Evolutionary conservation across 2,329 filamentous ascomycete species (phyloP).

Genomic region (Pyricularia sp.): DNA sequence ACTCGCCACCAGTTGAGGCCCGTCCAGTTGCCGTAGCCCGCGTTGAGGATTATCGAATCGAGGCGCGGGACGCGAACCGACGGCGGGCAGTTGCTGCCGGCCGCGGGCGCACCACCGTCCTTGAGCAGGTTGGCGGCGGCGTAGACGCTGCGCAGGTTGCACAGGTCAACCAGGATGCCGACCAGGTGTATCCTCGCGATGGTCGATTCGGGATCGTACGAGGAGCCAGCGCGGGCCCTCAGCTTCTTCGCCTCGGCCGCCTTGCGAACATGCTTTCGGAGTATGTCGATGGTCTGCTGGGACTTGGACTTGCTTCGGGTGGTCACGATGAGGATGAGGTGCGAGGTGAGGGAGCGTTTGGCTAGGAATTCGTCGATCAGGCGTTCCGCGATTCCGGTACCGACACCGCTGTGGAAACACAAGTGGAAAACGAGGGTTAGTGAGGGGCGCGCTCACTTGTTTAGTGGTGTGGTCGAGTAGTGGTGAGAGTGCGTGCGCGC

Average conservation of each 20-base stretch:
- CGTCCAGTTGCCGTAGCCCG: conserved; percentile 75
- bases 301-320: conserved; percentile 68
- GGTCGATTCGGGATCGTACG: conserved; percentile 27
- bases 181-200: conserved; percentile 43
- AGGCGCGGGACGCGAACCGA: conserved; percentile 49
- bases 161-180: conserved; percentile 46
- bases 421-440: not conserved
- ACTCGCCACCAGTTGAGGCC: conserved; percentile 59
- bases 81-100: conserved; percentile 24
- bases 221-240: conserved; percentile 22
- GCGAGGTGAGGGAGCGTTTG: conserved; percentile 49
- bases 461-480: not conserved
- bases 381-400: conserved; percentile 69
- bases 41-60: conserved; percentile 73
- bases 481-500: not conserved
- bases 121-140: conserved; percentile 33
- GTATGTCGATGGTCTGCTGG: conserved; percentile 51
- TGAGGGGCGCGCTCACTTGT: not conserved
- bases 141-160: conserved; percentile 39
- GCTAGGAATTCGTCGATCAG: conserved; percentile 82
- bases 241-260: conserved; percentile 28
- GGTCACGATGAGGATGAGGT: conserved; percentile 70
- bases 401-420: conserved; percentile 54
- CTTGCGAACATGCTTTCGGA: conserved; percentile 49
- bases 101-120: conserved; percentile 16